phyloP scores from a whole-genome alignment of 225 moss, liverwort and hornwort species.

The Antitrichia curtipendula region DNA sequence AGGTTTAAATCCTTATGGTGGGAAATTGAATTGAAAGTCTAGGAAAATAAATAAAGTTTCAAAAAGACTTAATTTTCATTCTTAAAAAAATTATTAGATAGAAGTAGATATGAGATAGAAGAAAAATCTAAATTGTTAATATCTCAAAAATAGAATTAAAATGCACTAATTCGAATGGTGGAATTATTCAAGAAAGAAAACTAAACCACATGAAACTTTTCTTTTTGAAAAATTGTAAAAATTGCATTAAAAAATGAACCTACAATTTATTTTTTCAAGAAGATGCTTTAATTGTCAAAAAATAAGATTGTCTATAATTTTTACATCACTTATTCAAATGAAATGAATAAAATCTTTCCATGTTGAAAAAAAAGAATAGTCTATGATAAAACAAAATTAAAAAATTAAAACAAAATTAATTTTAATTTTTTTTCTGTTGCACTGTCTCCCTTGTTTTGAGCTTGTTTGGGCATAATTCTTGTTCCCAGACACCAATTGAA shows the following conservation, averaged over 20 bases:
- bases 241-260: too few species aligned
- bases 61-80: not conserved
- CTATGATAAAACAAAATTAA: too few species aligned
- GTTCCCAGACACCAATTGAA: rapidly evolving
- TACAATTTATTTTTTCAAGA: too few species aligned
- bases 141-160: not conserved
- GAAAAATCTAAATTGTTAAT: rapidly evolving
- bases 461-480: not conserved
- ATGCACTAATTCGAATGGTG: not conserved
- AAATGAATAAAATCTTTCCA: too few species aligned
- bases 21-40: not conserved
- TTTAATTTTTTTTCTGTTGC: too few species aligned
- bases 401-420: too few species aligned
- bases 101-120: not conserved
- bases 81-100: not conserved
- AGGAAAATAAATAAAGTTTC: too few species aligned
- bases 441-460: rapidly evolving
- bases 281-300: rapidly evolving
- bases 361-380: too few species aligned
- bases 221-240: not conserved
- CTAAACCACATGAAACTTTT: too few species aligned
- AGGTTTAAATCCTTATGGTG: not conserved
- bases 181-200: too few species aligned
- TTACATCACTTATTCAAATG: not conserved
- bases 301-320: not conserved